Evolutionary conservation across 208 protist genomes (phyloP), one percentile per base, ranked within the genome.

Genomic region (Trypanosoma scelopori): DNA sequence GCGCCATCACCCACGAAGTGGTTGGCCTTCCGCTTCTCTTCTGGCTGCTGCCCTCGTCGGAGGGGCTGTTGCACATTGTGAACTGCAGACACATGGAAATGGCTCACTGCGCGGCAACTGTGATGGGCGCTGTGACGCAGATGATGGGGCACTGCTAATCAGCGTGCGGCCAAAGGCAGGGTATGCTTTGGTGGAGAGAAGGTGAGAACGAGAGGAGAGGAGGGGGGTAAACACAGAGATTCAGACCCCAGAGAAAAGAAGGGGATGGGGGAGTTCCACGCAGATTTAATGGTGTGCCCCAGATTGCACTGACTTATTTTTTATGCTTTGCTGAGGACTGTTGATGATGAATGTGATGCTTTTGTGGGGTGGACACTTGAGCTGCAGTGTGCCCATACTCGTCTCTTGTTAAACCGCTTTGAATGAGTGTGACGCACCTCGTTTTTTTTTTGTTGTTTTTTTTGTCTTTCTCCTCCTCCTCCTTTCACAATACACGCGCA

Each of bases 1-100:
- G 25, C 11, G 5, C 3, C 1, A 43, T 74, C 23, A 35, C 59
- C 7, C 7, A 45, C 5, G 22, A 65, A 16, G 58, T 91, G n/a
- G 57, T 81, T 30, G 82, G 85, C 1, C 22, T 66, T 15, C 74
- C 82, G n/a, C 27, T 87, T 1, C 53, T 92, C 3, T 76, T 77
- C 50, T 88, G 82, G 76, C 50, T 88, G 28, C 45, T 79, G 43
- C 53, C 49, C 30, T 12, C 51, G 13, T 16, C 41, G 9, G 78
- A 51, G 3, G 39, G 43, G 27, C 22, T 61, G 12, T 9, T 77
- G 56, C 67, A 75, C 55, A n/a, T 75, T 16, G 55, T 71, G 23
- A 55, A 59, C 6, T 87, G 85, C 60, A 59, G 67, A 57, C 70
- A 77, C n/a, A 55, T 86, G 22, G 48, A 73, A n/a, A 77, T 79